Conservation (phyloP, 169 alveolate species). For the Plasmodium adleri region DNA sequence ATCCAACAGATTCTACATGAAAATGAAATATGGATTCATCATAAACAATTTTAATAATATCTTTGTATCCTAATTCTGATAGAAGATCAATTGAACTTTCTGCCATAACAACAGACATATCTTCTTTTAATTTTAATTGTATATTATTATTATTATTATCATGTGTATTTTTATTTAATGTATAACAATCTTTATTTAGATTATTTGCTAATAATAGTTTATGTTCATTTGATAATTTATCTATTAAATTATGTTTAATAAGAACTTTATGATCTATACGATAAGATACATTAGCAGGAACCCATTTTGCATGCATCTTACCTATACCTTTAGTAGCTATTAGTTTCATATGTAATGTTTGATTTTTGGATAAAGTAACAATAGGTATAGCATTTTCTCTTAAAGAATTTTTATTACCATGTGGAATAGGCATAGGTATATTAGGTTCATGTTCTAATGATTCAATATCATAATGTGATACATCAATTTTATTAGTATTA, state of each 20-base stretch:
- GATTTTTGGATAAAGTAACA: conserved; percentile 93
- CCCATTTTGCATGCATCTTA: conserved; percentile 98
- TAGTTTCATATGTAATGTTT: conserved; percentile 92
- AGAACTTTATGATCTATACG: conserved; percentile 85
- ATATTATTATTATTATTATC: conserved; percentile 16
- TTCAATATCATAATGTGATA: conserved; percentile 89
- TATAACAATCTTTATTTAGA: conserved; percentile 70
- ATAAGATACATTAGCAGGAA: conserved; percentile 94
- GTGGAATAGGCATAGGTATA: conserved; percentile 51
- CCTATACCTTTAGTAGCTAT: conserved; percentile 98
- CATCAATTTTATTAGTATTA: conserved; percentile 91
- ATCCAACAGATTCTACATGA: conserved; percentile 93
- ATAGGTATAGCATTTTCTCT: conserved; percentile 92
- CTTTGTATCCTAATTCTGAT: conserved; percentile 83
- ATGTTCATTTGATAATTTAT: conserved; percentile 74
- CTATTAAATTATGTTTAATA: conserved; percentile 84
- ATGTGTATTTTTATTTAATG: conserved; percentile 54
- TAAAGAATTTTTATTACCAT: conserved; percentile 73
- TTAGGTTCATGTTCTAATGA: conserved; percentile 82
- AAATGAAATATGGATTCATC: conserved; percentile 87
- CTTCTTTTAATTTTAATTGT: conserved; percentile 49
- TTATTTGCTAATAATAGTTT: conserved; percentile 45
- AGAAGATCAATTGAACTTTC: conserved; percentile 82
- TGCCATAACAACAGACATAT: conserved; percentile 76
- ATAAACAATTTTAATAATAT: conserved; percentile 80